phyloP scores from a whole-genome alignment of 2,329 filamentous ascomycete genomes.

The Fusarium miscanthi region DNA sequence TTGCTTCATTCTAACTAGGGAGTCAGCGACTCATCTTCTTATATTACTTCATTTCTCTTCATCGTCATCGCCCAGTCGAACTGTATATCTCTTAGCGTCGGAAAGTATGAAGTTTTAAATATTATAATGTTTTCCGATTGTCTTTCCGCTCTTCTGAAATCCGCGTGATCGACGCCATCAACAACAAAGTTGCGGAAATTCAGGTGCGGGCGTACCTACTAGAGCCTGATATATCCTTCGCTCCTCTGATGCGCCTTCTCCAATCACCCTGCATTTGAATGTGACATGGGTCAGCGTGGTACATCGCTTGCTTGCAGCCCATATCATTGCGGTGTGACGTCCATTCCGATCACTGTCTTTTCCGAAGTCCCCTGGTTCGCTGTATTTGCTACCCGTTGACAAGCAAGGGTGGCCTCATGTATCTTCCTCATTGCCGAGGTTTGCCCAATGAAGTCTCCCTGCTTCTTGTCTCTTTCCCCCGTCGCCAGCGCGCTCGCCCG shows the following conservation, averaged over 20 bases:
- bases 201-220: too few species aligned
- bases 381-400: too few species aligned
- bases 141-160: background rate
- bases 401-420: background rate
- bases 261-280: background rate
- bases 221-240: background rate
- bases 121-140: background rate
- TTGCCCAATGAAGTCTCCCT: rapidly evolving
- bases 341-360: background rate
- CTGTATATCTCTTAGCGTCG: background rate
- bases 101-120: background rate
- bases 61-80: background rate
- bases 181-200: background rate
- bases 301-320: background rate
- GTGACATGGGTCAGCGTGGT: background rate
- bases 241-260: background rate
- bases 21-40: background rate
- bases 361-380: background rate
- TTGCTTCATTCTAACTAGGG: background rate
- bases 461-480: background rate
- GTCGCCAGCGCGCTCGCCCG: background rate
- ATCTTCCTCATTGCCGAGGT: rapidly evolving
- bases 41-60: background rate
- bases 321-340: background rate
- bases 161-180: background rate